Conservation (phyloP, 306 rosid genomes). For the Prunus armeniaca region DNA sequence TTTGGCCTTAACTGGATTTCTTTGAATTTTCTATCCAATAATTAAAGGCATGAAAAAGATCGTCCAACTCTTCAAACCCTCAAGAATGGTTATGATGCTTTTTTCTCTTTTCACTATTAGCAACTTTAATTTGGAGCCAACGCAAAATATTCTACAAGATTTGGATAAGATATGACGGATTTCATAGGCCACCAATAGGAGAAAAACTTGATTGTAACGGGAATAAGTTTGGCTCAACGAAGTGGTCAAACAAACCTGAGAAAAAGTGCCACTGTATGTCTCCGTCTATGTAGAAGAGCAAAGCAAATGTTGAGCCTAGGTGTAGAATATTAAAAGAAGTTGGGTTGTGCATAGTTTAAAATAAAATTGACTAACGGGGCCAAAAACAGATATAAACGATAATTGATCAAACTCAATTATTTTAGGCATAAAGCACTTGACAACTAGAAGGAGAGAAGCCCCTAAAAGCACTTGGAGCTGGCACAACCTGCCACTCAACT, state of each 20-base stretch:
- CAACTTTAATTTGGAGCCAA: neutral
- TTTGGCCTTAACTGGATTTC: neutral
- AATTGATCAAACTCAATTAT: neutral
- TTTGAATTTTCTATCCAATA: neutral
- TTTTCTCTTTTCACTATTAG: neutral
- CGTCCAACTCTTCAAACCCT: neutral
- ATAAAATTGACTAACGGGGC: conserved; percentile 10
- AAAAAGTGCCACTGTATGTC: neutral
- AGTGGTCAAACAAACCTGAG: neutral
- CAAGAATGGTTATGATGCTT: neutral
- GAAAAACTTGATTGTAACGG: no score
- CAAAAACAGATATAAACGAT: neutral
- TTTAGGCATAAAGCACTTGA: conserved; percentile 52
- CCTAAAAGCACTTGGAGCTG: conserved; percentile 34
- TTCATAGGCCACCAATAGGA: neutral
- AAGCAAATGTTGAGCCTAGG: neutral
- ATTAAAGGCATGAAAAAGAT: neutral
- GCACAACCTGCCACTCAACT: conserved; percentile 51
- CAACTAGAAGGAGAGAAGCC: conserved; percentile 42
- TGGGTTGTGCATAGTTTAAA: neutral
- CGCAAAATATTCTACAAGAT: conserved; percentile 1
- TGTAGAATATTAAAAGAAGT: neutral
- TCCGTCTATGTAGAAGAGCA: neutral
- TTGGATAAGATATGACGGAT: conserved; percentile 13
- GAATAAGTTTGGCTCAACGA: neutral